Percentiles rank a stretch among this genome's conserved stretches.
phyloP scores from a whole-genome alignment of 1,284 basidiomycete species.

The Taiwanofungus camphoratus region DNA sequence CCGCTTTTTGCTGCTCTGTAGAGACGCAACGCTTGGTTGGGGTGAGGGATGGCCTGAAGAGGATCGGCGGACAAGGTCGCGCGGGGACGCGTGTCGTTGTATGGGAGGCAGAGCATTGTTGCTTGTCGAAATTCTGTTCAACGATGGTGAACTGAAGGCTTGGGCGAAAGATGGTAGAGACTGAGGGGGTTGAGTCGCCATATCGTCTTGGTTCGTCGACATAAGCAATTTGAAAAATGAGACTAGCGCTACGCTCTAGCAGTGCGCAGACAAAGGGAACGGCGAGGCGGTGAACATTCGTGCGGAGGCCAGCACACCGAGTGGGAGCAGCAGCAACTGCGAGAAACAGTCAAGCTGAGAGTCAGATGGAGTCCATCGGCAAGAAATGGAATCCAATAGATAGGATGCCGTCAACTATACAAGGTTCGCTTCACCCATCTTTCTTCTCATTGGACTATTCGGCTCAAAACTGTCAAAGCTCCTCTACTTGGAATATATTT shows the following conservation, averaged over 20 bases:
- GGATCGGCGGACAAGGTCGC: conserved; percentile 29
- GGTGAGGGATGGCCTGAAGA: conserved; percentile 28
- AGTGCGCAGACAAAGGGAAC: conserved; percentile 8
- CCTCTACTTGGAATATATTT: no score
- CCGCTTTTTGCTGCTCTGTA: conserved; percentile 21
- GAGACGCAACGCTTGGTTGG: conserved; percentile 22
- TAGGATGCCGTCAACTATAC: conserved; percentile 16
- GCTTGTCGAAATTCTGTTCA: conserved; percentile 40
- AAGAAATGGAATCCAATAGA: conserved; percentile 14
- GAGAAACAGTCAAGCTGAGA: conserved; percentile 6
- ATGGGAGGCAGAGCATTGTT: conserved; percentile 62
- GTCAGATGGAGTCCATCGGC: conserved; percentile 11
- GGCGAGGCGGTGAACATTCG: conserved; percentile 4
- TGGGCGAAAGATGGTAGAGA: conserved; percentile 74
- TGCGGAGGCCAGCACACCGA: neutral
- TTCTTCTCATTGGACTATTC: conserved; percentile 1
- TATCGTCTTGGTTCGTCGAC: conserved; percentile 13
- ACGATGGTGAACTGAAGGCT: conserved; percentile 54
- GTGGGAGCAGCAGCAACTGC: conserved; percentile 1
- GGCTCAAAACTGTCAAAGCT: no score
- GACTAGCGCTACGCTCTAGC: neutral
- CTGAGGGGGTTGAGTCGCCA: conserved; percentile 36
- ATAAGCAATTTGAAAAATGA: conserved; percentile 7
- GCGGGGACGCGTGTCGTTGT: conserved; percentile 34
- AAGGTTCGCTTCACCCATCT: conserved; percentile 8